Conservation (phyloP, 176 grass and related monocot genomes). For the Oryza punctata region DNA sequence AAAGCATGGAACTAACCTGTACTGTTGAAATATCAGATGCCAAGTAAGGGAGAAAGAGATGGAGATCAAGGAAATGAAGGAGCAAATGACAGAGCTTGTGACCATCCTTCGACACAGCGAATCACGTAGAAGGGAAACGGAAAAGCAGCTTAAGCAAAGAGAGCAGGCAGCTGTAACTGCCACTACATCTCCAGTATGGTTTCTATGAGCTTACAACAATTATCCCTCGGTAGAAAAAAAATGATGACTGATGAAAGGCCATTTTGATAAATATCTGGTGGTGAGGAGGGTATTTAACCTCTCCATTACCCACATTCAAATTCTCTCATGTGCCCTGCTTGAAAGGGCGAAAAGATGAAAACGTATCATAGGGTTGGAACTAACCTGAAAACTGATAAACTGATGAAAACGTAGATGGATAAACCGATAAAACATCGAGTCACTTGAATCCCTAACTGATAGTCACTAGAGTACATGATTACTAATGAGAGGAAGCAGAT, state of each 20-base stretch:
- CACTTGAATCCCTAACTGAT: slow-evolving; percentile 1
- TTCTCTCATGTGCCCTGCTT: background rate
- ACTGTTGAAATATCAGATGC: slow-evolving; percentile 58
- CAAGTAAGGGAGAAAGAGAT: slow-evolving; percentile 78
- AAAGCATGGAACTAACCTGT: slow-evolving; percentile 6
- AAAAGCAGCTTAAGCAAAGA: slow-evolving; percentile 78
- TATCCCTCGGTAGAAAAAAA: background rate
- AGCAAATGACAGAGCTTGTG: slow-evolving; percentile 88
- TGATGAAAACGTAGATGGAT: background rate
- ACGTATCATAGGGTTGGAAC: background rate
- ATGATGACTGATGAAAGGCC: background rate
- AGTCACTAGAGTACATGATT: background rate
- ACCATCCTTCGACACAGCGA: slow-evolving; percentile 85
- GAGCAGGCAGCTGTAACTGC: slow-evolving; percentile 63
- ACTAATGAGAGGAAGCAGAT: background rate
- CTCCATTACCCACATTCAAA: background rate
- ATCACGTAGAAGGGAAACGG: slow-evolving; percentile 77
- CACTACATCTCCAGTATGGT: slow-evolving; percentile 62
- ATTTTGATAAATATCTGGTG: background rate
- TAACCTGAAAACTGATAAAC: too few species aligned
- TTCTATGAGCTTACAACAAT: slow-evolving; percentile 28
- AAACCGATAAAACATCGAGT: background rate
- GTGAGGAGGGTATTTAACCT: background rate
- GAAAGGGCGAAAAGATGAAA: background rate
- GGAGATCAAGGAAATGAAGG: slow-evolving; percentile 91